Evolutionary conservation across 257 asterid species (phyloP).

Genomic region (Salvia hispanica): DNA sequence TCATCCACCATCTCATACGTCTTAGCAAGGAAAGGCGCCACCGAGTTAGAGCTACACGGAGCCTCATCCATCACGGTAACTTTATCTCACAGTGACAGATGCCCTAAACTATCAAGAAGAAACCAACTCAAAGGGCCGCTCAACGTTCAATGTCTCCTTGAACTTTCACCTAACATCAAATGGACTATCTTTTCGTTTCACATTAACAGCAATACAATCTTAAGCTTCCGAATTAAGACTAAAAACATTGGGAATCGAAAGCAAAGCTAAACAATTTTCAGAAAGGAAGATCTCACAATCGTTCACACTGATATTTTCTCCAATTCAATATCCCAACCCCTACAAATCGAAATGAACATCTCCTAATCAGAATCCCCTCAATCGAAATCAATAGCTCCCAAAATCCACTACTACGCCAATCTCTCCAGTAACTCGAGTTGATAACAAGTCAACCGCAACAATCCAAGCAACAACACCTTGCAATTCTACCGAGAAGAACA

Average conservation of each 20-base stretch:
- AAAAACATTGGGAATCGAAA: too few species aligned
- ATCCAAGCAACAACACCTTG: conserved; percentile 33
- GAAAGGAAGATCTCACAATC: too few species aligned
- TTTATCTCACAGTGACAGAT: conserved; percentile 19
- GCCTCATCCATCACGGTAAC: conserved; percentile 69
- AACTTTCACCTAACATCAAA: conserved; percentile 15
- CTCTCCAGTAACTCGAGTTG: conserved; percentile 19
- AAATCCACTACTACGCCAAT: conserved; percentile 22
- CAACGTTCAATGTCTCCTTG: background rate
- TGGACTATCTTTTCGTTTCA: conserved; percentile 1
- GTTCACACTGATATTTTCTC: too few species aligned
- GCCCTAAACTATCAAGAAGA: conserved; percentile 3
- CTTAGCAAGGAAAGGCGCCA: conserved; percentile 86
- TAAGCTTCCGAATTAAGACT: conserved; percentile 2
- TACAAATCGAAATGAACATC: conserved; percentile 14
- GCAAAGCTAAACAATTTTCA: background rate
- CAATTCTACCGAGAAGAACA: conserved; percentile 28
- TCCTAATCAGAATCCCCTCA: conserved; percentile 11
- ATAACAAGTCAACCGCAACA: conserved; percentile 20
- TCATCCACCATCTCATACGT: conserved; percentile 95
- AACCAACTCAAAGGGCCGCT: background rate
- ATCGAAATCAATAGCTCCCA: conserved; percentile 13
- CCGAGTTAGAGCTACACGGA: conserved; percentile 51
- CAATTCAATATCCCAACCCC: conserved; percentile 18
- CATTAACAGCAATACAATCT: background rate